Evolutionary conservation across 805 yeast species (phyloP).

Genomic region (Candida caryicola): DNA sequence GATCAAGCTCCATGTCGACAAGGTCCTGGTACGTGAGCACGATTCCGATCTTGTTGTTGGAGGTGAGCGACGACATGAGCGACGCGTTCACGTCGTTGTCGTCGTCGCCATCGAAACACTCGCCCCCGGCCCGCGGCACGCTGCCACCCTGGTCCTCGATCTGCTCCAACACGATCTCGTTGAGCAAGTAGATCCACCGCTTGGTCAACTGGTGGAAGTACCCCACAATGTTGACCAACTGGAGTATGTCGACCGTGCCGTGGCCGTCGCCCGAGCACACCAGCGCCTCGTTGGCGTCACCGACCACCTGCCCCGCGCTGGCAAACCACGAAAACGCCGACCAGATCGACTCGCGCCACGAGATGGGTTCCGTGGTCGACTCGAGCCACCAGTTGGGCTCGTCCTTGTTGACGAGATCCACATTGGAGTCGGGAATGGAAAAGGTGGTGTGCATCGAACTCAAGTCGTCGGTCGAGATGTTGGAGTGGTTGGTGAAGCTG

Average conservation of each 20-base stretch:
- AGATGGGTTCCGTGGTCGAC: constrained; percentile 44
- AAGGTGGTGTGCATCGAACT: constrained; percentile 28
- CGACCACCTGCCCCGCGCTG: constrained; percentile 60
- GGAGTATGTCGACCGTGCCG: constrained; percentile 19
- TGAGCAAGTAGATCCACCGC: constrained; percentile 22
- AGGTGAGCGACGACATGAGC: constrained; percentile 5
- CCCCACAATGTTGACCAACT: constrained; percentile 31
- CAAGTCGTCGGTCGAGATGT: constrained; percentile 25
- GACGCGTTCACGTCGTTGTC: constrained; percentile 7
- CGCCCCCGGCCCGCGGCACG: background rate
- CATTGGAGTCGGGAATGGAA: constrained; percentile 13
- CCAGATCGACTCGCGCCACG: constrained; percentile 62
- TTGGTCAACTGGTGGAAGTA: constrained; percentile 39
- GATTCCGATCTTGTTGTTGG: constrained; percentile 16
- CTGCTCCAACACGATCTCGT: constrained; percentile 34
- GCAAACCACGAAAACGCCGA: constrained; percentile 85
- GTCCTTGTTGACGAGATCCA: constrained; percentile 7
- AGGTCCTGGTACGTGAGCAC: constrained; percentile 42
- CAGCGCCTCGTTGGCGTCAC: constrained; percentile 7
- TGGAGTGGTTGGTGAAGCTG: constrained; percentile 12
- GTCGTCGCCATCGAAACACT: constrained; percentile 10
- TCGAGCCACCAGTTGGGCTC: constrained; percentile 45
- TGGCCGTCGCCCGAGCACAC: constrained; percentile 13
- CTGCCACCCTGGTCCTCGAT: constrained; percentile 14
- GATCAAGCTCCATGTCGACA: constrained; percentile 42